Evolutionary conservation across 495 filamentous ascomycete genomes (phyloP), one percentile per base, ranked within the genome.

Genomic region (Sphaerosporella brunnea): DNA sequence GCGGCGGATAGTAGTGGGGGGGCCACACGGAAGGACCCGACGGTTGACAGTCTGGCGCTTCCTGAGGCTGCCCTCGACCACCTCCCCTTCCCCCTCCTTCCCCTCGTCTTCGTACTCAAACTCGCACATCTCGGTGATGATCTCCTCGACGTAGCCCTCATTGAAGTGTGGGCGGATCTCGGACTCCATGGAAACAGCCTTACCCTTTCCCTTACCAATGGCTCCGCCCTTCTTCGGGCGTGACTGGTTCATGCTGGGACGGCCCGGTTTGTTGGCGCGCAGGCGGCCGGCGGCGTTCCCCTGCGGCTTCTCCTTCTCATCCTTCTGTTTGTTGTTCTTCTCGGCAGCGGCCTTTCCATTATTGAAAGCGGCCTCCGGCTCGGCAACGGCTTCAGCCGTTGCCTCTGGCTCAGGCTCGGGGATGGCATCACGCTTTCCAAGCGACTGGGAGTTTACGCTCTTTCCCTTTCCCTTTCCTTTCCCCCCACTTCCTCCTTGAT

Each of bases 1-100:
- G 5, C 35, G 13, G 24, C 45, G 45, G 21, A 48, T 39, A 23
- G 45, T 48, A 18, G 39, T 35, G n/a, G 45, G 45, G 15, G 45
- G 45, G 13, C 45, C 45, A 23, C 45, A 37, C 13, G 45, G 34
- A 15, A 48, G 45, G 21, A 38, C 35, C 8, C 23, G 13, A 20
- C 45, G 45, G 45, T 48, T 37, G 9, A 40, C 20, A n/a, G 20
- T 19, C 40, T 43, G 40, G 26, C 40, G 40, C 40, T 43, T 43
- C 40, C 26, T 7, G 18, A 46, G 25, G 20, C 43, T 24, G 4
- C 24, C 20, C 1, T 11, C n/a, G n/a, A 13, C 8, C n/a, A n/a
- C n/a, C n/a, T n/a, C n/a, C n/a, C n/a, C n/a, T n/a, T n/a, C n/a
- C n/a, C n/a, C n/a, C n/a, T n/a, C n/a, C n/a, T n/a, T n/a, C n/a